Evolutionary conservation across 169 alveolate species (phyloP).

Genomic region (Theileria luwenshuni): DNA sequence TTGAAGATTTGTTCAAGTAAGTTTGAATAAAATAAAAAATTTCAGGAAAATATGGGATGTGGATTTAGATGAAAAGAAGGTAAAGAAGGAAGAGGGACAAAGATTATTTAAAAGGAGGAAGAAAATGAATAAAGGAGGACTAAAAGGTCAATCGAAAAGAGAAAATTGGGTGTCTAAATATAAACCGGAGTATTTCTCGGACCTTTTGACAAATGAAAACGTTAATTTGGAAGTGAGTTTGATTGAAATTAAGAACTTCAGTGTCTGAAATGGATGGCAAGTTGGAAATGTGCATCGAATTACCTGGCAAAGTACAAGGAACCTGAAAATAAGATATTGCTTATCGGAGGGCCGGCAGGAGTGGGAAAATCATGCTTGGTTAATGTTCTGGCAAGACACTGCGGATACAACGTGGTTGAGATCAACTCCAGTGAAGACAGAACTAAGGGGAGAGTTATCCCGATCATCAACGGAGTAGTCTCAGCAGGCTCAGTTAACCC

Average conservation of each 20-base stretch:
- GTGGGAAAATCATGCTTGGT: constrained; percentile 76
- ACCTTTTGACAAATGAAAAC: constrained; percentile 71
- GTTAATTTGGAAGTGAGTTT: constrained; percentile 68
- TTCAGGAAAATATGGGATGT: constrained; percentile 48
- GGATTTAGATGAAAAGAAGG: background rate
- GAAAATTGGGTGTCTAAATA: constrained; percentile 70
- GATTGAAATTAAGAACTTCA: constrained; percentile 15
- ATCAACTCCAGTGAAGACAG: constrained; percentile 96
- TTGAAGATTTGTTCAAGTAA: constrained; percentile 53
- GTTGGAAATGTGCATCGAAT: constrained; percentile 36
- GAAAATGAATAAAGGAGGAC: constrained; percentile 6
- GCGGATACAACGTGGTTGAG: constrained; percentile 91
- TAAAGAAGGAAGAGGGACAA: background rate
- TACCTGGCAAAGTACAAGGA: constrained; percentile 22
- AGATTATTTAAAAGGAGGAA: constrained; percentile 22
- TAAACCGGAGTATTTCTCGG: constrained; percentile 74
- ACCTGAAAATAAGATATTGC: constrained; percentile 63
- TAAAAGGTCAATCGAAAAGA: background rate
- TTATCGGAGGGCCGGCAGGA: constrained; percentile 80
- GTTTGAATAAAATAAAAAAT: background rate
- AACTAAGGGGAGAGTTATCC: constrained; percentile 79
- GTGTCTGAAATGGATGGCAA: constrained; percentile 35
- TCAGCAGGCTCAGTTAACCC: constrained; percentile 71
- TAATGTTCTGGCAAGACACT: constrained; percentile 80
- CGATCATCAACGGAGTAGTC: constrained; percentile 70